Conservation (phyloP, 1,284 basidiomycete genomes). For the Athelia psychrophila region DNA sequence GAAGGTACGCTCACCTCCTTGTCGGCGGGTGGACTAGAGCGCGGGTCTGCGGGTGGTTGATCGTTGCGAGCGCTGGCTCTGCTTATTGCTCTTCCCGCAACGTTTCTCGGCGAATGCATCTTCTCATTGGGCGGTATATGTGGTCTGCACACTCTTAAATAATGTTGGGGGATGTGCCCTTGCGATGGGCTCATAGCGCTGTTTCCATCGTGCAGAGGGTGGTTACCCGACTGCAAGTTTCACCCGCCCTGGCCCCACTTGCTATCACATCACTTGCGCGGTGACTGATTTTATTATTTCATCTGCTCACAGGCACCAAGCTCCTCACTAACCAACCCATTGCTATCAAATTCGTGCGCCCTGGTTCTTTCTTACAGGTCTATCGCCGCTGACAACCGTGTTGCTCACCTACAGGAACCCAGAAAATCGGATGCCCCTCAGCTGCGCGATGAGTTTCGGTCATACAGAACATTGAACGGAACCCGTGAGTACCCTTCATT, state of each 20-base stretch:
- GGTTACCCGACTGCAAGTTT: background rate
- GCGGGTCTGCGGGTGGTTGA: too few relatives aligned
- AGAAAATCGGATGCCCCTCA: conserved; percentile 98
- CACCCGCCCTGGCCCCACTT: background rate
- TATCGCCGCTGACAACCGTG: conserved; percentile 13
- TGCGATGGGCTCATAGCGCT: too few relatives aligned
- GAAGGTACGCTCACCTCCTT: conserved; percentile 49
- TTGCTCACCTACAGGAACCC: conserved; percentile 70
- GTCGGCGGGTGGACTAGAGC: background rate
- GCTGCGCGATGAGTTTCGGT: conserved; percentile 95
- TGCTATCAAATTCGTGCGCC: conserved; percentile 94
- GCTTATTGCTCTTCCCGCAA: background rate
- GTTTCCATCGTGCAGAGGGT: too few relatives aligned
- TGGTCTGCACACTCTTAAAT: too few relatives aligned
- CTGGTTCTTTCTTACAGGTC: conserved; percentile 11
- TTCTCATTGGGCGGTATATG: background rate
- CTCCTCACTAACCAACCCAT: conserved; percentile 88
- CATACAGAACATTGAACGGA: conserved; percentile 93
- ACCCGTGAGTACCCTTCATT: conserved; percentile 66
- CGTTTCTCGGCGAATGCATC: background rate
- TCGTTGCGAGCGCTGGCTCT: too few relatives aligned
- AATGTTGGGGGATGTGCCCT: too few relatives aligned
- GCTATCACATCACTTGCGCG: background rate
- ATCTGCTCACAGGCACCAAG: conserved; percentile 68
- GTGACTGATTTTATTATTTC: background rate